Percentiles rank a stretch among this genome's conserved stretches.
phyloP scores from a whole-genome alignment of 176 grass and related monocot species.

The Phoenix roebelenii region DNA sequence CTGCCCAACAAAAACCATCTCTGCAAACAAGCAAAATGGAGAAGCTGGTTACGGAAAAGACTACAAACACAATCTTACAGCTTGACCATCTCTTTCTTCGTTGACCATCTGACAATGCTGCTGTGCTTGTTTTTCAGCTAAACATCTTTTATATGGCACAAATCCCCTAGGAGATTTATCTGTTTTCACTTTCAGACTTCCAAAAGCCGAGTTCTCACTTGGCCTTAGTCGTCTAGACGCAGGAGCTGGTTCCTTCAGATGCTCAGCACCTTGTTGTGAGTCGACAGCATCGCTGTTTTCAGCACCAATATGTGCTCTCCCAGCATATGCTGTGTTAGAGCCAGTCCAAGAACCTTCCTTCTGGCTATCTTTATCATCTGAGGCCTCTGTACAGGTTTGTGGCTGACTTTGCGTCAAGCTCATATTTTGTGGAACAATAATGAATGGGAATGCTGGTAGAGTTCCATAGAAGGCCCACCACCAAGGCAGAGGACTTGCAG shows the following conservation, averaged over 20 bases:
- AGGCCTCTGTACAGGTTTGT: constrained; percentile 1
- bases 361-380: not conserved
- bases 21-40: too few relatives aligned
- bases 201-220: constrained; percentile 38
- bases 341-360: constrained; percentile 14
- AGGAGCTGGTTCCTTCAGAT: not conserved
- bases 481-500: constrained; percentile 22
- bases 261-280: not conserved
- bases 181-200: constrained; percentile 27
- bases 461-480: constrained; percentile 35
- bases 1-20: too few relatives aligned
- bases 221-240: constrained; percentile 31
- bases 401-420: not conserved
- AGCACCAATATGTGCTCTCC: not conserved
- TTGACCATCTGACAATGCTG: too few relatives aligned
- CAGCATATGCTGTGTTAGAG: constrained; percentile 9
- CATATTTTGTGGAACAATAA: not conserved
- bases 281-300: not conserved
- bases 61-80: too few relatives aligned
- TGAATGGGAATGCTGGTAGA: not conserved
- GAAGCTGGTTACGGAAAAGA: too few relatives aligned
- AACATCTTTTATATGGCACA: too few relatives aligned
- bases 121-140: too few relatives aligned
- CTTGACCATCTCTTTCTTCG: too few relatives aligned
- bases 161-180: not conserved